phyloP scores from a whole-genome alignment of 768 basidiomycete species.

The Russula olivacea region DNA sequence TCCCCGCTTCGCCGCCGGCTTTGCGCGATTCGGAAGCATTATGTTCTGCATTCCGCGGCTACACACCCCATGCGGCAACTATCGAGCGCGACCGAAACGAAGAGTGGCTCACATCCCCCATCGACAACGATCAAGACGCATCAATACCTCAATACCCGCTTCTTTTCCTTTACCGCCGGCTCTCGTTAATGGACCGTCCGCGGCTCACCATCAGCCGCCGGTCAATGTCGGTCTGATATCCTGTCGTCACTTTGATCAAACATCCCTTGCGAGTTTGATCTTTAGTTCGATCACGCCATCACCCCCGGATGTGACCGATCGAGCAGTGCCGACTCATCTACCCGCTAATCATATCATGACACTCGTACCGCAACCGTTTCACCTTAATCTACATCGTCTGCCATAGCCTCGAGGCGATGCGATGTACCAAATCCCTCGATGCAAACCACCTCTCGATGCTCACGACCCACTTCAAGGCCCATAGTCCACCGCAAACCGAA shows the following conservation, averaged over 20 bases:
- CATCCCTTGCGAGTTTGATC: background rate
- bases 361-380: background rate
- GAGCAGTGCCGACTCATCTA: background rate
- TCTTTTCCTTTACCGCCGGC: slow-evolving; percentile 12
- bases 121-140: background rate
- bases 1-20: slow-evolving; percentile 24
- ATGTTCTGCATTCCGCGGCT: slow-evolving; percentile 6
- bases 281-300: slow-evolving; percentile 10
- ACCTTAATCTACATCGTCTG: too few species aligned
- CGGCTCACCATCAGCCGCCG: slow-evolving; percentile 15
- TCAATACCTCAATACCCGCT: background rate
- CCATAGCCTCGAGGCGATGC: background rate
- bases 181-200: background rate
- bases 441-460: background rate
- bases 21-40: slow-evolving; percentile 16
- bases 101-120: background rate
- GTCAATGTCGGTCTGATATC: background rate
- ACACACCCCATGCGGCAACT: background rate
- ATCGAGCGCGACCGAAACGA: background rate
- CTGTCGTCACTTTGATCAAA: slow-evolving; percentile 1
- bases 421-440: background rate
- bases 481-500: background rate
- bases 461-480: background rate
- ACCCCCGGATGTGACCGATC: background rate
- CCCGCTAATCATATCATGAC: background rate